These are phyloP conservation scores for Brassica carinata DNA, from an alignment of 345 rosid species.

Conservation along the genomic window DNA sequence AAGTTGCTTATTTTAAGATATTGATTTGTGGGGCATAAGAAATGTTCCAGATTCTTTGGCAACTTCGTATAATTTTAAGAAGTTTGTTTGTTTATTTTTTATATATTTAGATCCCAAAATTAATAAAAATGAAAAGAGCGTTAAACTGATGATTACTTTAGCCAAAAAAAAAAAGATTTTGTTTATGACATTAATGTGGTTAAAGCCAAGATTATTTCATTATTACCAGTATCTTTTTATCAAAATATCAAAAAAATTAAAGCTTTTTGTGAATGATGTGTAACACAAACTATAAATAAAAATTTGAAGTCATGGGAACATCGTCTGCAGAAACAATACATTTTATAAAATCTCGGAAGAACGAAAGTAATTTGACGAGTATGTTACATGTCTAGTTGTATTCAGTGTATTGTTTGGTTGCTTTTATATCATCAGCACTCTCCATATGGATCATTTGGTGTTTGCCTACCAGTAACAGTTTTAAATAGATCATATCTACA, in stretches of 20 bases:
- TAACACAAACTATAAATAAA: not conserved
- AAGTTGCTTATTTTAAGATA: conserved; percentile 14
- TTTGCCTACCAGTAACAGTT: not conserved
- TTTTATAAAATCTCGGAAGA: not conserved
- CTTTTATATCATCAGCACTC: not conserved
- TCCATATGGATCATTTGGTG: not conserved
- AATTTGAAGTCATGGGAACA: not conserved
- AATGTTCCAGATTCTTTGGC: not conserved
- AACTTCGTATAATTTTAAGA: not conserved
- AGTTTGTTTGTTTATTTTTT: not conserved
- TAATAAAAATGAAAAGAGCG: not conserved
- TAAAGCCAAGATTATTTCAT: not conserved
- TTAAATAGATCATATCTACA: not conserved
- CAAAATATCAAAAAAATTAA: not conserved
- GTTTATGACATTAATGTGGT: not conserved
- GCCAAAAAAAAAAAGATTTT: not conserved
- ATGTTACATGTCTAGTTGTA: not conserved
- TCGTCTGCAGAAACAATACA: not conserved
- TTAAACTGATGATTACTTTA: not conserved
- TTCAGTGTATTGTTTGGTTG: not conserved
- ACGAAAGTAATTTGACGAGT: not conserved
- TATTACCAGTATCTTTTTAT: not conserved
- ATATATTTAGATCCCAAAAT: not conserved
- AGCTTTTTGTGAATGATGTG: not conserved
- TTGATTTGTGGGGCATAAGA: not conserved